Evolutionary conservation across 768 basidiomycete genomes (phyloP).

Genomic region (Sporobolomyces phaffii): DNA sequence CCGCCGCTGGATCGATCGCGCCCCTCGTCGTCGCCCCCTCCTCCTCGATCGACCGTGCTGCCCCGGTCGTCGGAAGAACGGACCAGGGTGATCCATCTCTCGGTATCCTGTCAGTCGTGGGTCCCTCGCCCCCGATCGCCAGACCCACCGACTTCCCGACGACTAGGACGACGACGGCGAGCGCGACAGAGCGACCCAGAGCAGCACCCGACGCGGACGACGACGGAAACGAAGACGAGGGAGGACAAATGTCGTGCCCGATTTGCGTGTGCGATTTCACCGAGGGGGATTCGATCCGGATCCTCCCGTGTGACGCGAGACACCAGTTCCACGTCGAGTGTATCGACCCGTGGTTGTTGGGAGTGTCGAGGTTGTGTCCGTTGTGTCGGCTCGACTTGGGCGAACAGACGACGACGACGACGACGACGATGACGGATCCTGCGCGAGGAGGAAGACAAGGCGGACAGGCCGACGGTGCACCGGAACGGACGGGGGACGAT

Average conservation of each 20-base stretch:
- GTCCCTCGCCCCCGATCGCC: background rate
- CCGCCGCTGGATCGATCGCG: background rate
- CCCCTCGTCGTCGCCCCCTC: background rate
- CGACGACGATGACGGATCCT: too few relatives aligned
- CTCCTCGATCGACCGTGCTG: background rate
- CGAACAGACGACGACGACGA: background rate
- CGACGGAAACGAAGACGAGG: background rate
- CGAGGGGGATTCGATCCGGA: constrained; percentile 81
- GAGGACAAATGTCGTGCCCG: constrained; percentile 57
- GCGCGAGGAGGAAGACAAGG: background rate
- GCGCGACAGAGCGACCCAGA: too few relatives aligned
- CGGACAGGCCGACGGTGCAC: background rate
- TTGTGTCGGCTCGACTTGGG: constrained; percentile 59
- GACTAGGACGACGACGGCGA: too few relatives aligned
- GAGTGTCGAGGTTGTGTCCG: constrained; percentile 83
- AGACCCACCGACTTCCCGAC: background rate
- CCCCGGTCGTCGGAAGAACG: background rate
- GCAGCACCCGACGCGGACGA: background rate
- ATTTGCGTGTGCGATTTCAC: constrained; percentile 94
- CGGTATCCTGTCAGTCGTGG: background rate
- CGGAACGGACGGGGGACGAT: constrained; percentile 46
- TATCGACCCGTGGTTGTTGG: constrained; percentile 88
- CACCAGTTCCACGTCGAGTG: constrained; percentile 85
- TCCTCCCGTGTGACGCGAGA: constrained; percentile 83
- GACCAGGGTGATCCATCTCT: background rate